Conservation (phyloP, 345 rosid genomes). For the Aquilaria sinensis region DNA sequence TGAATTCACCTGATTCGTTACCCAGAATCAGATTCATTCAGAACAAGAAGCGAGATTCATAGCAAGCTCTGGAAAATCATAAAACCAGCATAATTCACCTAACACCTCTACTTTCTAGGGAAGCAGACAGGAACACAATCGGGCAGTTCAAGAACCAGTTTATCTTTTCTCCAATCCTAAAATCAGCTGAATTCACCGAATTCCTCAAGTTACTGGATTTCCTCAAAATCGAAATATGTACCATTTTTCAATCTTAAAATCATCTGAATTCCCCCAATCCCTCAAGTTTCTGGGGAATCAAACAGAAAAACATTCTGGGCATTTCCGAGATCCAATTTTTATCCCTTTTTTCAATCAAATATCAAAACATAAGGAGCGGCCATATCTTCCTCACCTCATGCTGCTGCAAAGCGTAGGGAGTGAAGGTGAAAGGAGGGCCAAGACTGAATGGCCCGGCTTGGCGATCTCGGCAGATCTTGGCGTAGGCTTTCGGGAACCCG, state of each 20-base stretch:
- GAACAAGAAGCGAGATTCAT: too few species aligned
- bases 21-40: too few species aligned
- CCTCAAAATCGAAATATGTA: too few species aligned
- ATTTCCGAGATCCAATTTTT: not conserved
- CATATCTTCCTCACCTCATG: slow-evolving; percentile 39
- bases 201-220: too few species aligned
- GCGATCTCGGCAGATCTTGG: slow-evolving; percentile 54
- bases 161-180: too few species aligned
- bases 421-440: slow-evolving; percentile 82
- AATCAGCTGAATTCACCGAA: too few species aligned
- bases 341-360: not conserved
- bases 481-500: slow-evolving; percentile 78
- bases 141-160: too few species aligned
- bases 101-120: too few species aligned
- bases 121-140: too few species aligned
- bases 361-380: not conserved
- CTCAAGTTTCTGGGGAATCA: slow-evolving; percentile 7
- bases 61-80: too few species aligned
- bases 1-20: too few species aligned
- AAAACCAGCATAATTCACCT: too few species aligned
- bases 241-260: not conserved
- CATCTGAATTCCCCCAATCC: not conserved
- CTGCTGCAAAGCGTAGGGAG: slow-evolving; percentile 48
- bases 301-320: not conserved
- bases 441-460: slow-evolving; percentile 25